Evolutionary conservation across 2,329 filamentous ascomycete species (phyloP).

Genomic region (Volutella citrinella): DNA sequence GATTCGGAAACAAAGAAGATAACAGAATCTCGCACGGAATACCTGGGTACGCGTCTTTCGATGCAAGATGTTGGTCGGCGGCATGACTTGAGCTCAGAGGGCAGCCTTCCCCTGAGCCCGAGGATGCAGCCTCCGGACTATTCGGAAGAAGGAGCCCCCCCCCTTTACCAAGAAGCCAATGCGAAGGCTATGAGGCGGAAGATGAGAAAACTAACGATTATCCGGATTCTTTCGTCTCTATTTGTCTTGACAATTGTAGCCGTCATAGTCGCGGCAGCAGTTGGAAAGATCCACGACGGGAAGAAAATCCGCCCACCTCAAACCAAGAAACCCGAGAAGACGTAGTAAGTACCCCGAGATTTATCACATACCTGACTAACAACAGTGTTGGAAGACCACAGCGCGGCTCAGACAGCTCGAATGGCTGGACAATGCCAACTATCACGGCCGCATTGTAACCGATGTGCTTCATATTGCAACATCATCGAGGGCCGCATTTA

Average conservation of each 20-base stretch:
- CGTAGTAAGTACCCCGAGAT: too few relatives aligned
- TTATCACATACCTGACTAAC: background rate
- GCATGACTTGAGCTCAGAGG: constrained; percentile 8
- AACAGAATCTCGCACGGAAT: constrained; percentile 1
- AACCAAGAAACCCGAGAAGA: too few relatives aligned
- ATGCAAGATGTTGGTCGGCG: background rate
- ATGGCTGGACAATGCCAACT: constrained; percentile 4
- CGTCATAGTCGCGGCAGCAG: constrained; percentile 21
- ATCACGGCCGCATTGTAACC: constrained; percentile 2
- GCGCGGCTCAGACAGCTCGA: too few relatives aligned
- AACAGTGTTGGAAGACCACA: background rate
- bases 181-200: background rate
- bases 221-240: constrained; percentile 19
- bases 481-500: constrained; percentile 3
- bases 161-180: constrained; percentile 1
- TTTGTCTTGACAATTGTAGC: constrained; percentile 22
- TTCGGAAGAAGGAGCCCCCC: constrained; percentile 3
- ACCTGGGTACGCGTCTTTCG: background rate
- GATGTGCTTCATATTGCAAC: constrained; percentile 4
- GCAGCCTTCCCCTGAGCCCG: constrained; percentile 8
- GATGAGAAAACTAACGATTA: constrained; percentile 13
- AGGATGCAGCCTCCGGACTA: constrained; percentile 4
- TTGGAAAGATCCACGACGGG: constrained; percentile 15
- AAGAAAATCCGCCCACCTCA: background rate
- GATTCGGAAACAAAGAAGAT: too few relatives aligned